These are phyloP conservation scores for Cucurbita pepo DNA, from an alignment of 306 rosid species.

Conservation along the genomic window DNA sequence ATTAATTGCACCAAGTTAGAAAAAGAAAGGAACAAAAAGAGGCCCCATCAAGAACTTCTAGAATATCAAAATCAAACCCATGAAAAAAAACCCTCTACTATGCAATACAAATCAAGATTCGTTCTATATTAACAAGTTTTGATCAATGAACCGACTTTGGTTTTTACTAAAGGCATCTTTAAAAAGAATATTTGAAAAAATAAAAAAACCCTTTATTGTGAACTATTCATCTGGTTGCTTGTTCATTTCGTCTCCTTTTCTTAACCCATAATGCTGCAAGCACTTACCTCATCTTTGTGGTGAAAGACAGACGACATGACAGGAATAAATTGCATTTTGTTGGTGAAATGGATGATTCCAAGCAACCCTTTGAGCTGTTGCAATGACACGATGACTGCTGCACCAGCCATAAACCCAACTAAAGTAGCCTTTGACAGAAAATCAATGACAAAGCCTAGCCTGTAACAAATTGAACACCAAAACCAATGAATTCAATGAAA, in stretches of 20 bases:
- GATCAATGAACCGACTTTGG: not conserved
- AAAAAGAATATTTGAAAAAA: not conserved
- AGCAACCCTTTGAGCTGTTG: conserved; percentile 90
- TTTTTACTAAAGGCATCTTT: not conserved
- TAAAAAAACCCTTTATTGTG: not conserved
- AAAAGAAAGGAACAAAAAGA: not conserved
- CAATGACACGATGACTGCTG: conserved; percentile 86
- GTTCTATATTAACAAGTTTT: not conserved
- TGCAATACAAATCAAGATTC: not conserved
- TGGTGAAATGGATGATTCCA: conserved; percentile 68
- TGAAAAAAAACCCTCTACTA: not conserved
- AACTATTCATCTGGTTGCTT: not conserved
- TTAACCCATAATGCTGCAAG: not conserved
- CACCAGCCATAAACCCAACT: conserved; percentile 93
- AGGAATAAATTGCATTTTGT: conserved; percentile 68
- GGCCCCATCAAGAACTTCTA: not conserved
- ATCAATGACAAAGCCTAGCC: conserved; percentile 87
- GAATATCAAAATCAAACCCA: not conserved
- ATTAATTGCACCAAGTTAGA: conserved; percentile 6
- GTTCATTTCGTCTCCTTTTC: not conserved
- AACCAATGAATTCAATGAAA: not conserved
- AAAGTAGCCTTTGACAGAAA: conserved; percentile 92
- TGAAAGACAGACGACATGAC: conserved; percentile 56
- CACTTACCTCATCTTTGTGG: conserved; percentile 44
- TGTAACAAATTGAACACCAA: conserved; percentile 10